phyloP scores from a whole-genome alignment of 2,329 filamentous ascomycete species.

The Talaromyces rugulosus region DNA sequence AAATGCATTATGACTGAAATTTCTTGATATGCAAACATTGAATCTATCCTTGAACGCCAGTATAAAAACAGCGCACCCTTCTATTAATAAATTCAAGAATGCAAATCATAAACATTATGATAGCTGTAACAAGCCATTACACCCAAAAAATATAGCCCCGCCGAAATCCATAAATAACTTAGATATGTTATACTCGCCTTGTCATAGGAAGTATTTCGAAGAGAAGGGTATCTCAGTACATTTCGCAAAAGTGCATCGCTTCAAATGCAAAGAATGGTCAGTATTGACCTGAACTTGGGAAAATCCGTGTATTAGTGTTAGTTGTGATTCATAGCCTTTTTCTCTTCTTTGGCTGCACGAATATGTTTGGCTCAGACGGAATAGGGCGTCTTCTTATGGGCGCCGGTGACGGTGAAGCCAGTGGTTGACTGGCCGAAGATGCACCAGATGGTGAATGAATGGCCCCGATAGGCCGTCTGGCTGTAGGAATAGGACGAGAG shows the following conservation, averaged over 20 bases:
- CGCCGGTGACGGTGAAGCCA: neutral
- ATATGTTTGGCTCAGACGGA: conserved; percentile 18
- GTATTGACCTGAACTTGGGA: neutral
- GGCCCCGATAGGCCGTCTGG: neutral
- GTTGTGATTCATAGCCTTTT: conserved; percentile 6
- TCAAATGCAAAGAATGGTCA: neutral
- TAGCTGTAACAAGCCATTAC: neutral
- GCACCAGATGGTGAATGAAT: neutral
- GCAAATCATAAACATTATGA: neutral
- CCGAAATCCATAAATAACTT: neutral
- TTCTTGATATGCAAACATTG: neutral
- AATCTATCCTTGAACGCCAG: neutral
- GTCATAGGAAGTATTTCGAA: neutral
- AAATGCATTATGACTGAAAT: neutral
- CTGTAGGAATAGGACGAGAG: conserved; percentile 1
- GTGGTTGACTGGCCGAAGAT: neutral
- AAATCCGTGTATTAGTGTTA: neutral
- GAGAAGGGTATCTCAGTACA: neutral
- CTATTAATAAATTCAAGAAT: neutral
- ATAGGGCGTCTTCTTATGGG: conserved; percentile 4
- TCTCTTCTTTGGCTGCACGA: conserved; percentile 19
- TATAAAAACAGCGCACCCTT: neutral
- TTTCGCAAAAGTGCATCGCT: neutral
- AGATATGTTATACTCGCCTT: neutral
- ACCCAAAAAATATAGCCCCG: neutral